Evolutionary conservation across 225 moss, liverwort and hornwort genomes (phyloP).

Genomic region (Polytrichum formosum): DNA sequence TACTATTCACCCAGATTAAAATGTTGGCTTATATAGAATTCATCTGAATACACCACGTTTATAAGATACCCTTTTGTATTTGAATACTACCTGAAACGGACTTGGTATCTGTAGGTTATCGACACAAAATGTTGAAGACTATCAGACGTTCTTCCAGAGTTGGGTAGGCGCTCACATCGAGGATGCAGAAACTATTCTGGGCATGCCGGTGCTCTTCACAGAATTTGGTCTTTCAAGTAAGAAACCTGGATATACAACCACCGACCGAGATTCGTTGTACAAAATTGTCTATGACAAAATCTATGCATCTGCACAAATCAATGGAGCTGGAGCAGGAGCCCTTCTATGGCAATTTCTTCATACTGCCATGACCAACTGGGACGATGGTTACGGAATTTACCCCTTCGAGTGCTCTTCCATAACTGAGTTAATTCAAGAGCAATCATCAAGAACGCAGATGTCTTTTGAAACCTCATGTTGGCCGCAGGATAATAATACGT

Average conservation of each 20-base stretch:
- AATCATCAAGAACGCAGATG: conserved; percentile 40
- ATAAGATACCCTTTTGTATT: background rate
- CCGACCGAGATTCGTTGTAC: conserved; percentile 34
- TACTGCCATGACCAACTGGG: conserved; percentile 48
- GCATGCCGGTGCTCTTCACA: conserved; percentile 59
- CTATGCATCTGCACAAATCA: conserved; percentile 15
- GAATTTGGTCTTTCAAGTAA: conserved; percentile 53
- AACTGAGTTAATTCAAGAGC: conserved; percentile 29
- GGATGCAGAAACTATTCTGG: conserved; percentile 38
- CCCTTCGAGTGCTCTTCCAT: conserved; percentile 16
- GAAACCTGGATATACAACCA: conserved; percentile 28
- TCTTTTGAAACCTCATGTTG: conserved; percentile 29
- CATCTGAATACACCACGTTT: background rate
- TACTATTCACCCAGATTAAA: no score
- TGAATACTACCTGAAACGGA: background rate
- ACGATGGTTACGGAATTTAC: conserved; percentile 51
- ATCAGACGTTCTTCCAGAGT: conserved; percentile 36
- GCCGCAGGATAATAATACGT: conserved; percentile 14
- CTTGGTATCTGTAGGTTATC: conserved; percentile 38
- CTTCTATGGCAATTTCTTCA: conserved; percentile 68
- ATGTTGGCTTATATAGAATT: background rate
- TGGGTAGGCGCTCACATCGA: conserved; percentile 56
- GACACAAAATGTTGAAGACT: conserved; percentile 20
- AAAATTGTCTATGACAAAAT: conserved; percentile 53
- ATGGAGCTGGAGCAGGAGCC: conserved; percentile 59